Conservation (phyloP, 169 alveolate genomes). For the Plasmodium ovale region DNA sequence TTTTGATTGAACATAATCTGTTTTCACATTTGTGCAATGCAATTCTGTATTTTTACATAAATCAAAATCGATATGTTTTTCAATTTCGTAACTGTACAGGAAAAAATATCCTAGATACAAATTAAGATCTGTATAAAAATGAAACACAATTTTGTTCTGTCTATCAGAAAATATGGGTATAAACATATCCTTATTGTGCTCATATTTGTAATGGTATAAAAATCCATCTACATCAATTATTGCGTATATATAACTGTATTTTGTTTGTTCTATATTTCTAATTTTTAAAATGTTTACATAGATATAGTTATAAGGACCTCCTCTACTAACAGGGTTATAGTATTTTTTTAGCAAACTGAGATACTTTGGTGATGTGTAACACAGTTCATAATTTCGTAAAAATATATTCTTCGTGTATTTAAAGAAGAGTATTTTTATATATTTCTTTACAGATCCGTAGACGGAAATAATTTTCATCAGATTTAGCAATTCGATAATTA, state of each 20-base stretch:
- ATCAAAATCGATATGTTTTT: slow-evolving; percentile 65
- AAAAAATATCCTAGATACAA: slow-evolving; percentile 48
- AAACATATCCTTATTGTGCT: slow-evolving; percentile 63
- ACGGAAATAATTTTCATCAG: slow-evolving; percentile 62
- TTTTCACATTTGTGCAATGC: not conserved
- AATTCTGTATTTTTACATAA: slow-evolving; percentile 18
- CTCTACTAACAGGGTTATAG: slow-evolving; percentile 25
- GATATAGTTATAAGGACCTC: slow-evolving; percentile 37
- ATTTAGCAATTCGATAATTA: slow-evolving; percentile 53
- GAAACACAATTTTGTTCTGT: slow-evolving; percentile 43
- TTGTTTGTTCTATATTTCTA: slow-evolving; percentile 35
- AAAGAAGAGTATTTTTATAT: slow-evolving; percentile 49
- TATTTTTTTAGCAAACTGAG: slow-evolving; percentile 36
- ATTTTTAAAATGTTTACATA: slow-evolving; percentile 70
- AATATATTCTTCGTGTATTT: slow-evolving; percentile 44
- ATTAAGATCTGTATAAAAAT: slow-evolving; percentile 54
- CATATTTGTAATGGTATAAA: slow-evolving; percentile 66
- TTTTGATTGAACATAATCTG: slow-evolving; percentile 20
- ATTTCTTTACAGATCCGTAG: slow-evolving; percentile 69
- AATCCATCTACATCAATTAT: slow-evolving; percentile 68
- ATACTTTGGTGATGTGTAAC: slow-evolving; percentile 44
- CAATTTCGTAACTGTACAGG: slow-evolving; percentile 55
- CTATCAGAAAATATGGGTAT: slow-evolving; percentile 62
- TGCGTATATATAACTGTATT: slow-evolving; percentile 60
- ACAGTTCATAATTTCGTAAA: slow-evolving; percentile 50